These are phyloP conservation scores for Vitis hybrid DNA, from an alignment of 177 flowering plant genomes.

Conservation along the genomic window DNA sequence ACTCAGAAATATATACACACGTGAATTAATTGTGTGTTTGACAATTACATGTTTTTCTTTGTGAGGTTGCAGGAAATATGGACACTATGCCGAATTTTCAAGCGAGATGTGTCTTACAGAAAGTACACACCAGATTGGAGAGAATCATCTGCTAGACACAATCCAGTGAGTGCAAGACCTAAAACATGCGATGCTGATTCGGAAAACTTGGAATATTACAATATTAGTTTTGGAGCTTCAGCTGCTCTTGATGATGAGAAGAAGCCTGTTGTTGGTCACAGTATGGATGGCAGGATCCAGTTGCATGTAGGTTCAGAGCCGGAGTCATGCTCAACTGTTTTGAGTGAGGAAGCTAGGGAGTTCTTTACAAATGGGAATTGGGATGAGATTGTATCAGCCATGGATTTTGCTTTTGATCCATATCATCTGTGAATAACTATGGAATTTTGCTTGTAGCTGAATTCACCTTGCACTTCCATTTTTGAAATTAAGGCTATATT, in stretches of 20 bases:
- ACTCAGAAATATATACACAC: not conserved
- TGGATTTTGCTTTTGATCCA: slow-evolving; percentile 16
- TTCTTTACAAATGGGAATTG: slow-evolving; percentile 24
- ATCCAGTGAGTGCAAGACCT: slow-evolving; percentile 15
- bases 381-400: slow-evolving; percentile 37
- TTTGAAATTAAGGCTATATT: no score
- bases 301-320: not conserved
- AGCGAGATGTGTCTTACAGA: slow-evolving; percentile 26
- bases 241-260: not conserved
- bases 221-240: slow-evolving; percentile 12
- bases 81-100: slow-evolving; percentile 51
- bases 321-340: slow-evolving; percentile 2
- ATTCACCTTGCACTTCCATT: no score
- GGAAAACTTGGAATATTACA: slow-evolving; percentile 7
- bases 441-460: no score
- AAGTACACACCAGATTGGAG: slow-evolving; percentile 27
- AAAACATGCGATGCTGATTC: slow-evolving; percentile 36
- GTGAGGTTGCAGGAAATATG: slow-evolving; percentile 45
- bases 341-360: slow-evolving; percentile 14
- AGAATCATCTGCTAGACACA: slow-evolving; percentile 2
- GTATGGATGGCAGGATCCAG: slow-evolving; percentile 3
- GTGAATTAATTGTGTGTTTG: no score
- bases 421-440: not conserved
- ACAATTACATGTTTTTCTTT: not conserved
- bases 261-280: no score